Conservation (phyloP, 2,329 filamentous ascomycete genomes). For the Pseudogymnoascus sp. region DNA sequence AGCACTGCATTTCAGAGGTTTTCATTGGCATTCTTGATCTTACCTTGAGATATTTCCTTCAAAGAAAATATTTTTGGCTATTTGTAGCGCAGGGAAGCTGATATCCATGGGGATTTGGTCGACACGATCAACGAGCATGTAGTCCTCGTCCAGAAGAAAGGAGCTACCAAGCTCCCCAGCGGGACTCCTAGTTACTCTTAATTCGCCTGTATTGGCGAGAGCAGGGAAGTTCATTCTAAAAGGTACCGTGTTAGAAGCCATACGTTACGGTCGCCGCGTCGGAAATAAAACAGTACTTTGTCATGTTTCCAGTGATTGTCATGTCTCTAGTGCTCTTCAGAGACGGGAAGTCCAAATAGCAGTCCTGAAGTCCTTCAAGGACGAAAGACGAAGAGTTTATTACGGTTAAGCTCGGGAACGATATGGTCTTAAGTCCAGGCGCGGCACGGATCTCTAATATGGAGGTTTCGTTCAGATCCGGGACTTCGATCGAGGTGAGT, state of each 20-base stretch:
- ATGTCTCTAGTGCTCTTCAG: neutral
- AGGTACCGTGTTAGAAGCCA: neutral
- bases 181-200: neutral
- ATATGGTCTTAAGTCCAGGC: neutral
- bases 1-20: neutral
- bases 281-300: neutral
- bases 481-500: neutral
- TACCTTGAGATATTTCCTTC: neutral
- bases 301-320: neutral
- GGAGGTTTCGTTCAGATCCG: neutral
- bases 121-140: neutral
- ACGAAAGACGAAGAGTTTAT: neutral
- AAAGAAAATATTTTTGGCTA: neutral
- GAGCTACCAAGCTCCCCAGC: too few species aligned
- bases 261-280: neutral
- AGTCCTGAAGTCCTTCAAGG: neutral
- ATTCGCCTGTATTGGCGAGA: neutral
- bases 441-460: neutral
- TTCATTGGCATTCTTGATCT: neutral
- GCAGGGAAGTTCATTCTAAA: neutral
- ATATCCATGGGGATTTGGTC: neutral
- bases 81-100: neutral
- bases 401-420: neutral
- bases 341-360: neutral
- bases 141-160: too few species aligned